phyloP scores from a whole-genome alignment of 805 yeast genomes.

The Candida xyloterini region DNA sequence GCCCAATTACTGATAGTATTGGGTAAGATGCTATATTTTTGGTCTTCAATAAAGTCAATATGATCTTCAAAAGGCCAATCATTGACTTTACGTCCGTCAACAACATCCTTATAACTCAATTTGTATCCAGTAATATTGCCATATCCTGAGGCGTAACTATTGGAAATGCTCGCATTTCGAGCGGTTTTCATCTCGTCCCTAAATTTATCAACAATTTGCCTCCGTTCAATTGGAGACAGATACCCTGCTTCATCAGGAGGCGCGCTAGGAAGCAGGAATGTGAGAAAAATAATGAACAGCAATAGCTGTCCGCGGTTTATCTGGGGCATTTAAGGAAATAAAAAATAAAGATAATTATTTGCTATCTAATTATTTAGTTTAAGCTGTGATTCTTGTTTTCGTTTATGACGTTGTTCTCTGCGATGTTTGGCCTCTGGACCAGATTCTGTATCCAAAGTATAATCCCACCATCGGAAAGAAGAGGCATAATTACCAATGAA shows the following conservation, averaged over 20 bases:
- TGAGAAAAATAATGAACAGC: constrained; percentile 37
- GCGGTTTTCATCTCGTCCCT: constrained; percentile 34
- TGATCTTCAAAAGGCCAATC: constrained; percentile 54
- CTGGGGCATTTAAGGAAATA: constrained; percentile 12
- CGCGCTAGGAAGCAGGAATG: constrained; percentile 42
- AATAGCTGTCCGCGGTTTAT: constrained; percentile 30
- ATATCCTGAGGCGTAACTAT: constrained; percentile 51
- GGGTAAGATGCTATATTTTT: constrained; percentile 59
- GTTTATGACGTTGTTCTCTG: constrained; percentile 44
- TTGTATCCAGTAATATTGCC: constrained; percentile 74
- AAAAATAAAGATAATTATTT: not conserved
- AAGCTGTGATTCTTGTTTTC: constrained; percentile 37
- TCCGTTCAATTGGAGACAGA: constrained; percentile 23
- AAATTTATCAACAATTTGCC: constrained; percentile 33
- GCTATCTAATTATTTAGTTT: constrained; percentile 4
- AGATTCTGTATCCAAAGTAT: constrained; percentile 49
- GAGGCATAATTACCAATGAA: constrained; percentile 59
- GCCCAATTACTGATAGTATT: constrained; percentile 49
- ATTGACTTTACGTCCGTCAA: constrained; percentile 41
- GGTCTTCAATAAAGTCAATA: constrained; percentile 43
- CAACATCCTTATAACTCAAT: constrained; percentile 59
- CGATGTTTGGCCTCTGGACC: constrained; percentile 50
- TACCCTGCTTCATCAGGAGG: constrained; percentile 32
- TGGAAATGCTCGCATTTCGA: constrained; percentile 34
- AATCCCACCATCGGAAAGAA: constrained; percentile 59